Evolutionary conservation across 1,139 yeast genomes (phyloP), one percentile per base, ranked within the genome.

Genomic region (Protomyces macrosporus): DNA sequence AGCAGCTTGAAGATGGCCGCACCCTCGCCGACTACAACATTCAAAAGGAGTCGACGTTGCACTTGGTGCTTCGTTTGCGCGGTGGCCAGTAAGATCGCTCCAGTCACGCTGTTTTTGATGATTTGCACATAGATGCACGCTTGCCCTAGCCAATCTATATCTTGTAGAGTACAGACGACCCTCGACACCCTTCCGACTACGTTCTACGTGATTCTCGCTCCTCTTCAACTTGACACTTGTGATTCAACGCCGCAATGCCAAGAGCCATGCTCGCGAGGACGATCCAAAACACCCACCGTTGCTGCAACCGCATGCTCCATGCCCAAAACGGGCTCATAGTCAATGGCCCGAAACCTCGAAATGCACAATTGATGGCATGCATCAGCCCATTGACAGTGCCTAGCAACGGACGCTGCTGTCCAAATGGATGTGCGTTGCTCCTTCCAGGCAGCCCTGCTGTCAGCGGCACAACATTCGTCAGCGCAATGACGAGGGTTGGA

Each of bases 21-120:
- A 93, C 98, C 72, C 84, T 93, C 75, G 87, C 97, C 73, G 98
- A 93, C 85, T 93, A 93, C 96, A 91, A 93, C 95, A 93, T 93
- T 84, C 98, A 91, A 84, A 93, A 93, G 90, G 98, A 93, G 85
- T 93, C 98, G 72, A 93, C 98, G 72, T 82, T 93, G 72, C 98
- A 93, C 83, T 86, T 93, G 82, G 98, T 93, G 77, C 84, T 93
- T 72, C 91, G 98, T 87, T 71, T 73, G 14, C 73, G 75, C 65
- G 76, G 76, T 68, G 76, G 77, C 68, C 85, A 85, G 88, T 88
- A 85, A 76, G 84, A 7, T 23, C 23, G 2, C 1, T 23, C 23
- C 23, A 1, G 23, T 23, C 23, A 23, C 23, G 23, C 23, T 23
- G 23, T 23, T 23, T 23, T 23, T 23, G 23, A 23, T 23, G 23